phyloP scores from a whole-genome alignment of 768 basidiomycete species.

The Auricularia sp. region DNA sequence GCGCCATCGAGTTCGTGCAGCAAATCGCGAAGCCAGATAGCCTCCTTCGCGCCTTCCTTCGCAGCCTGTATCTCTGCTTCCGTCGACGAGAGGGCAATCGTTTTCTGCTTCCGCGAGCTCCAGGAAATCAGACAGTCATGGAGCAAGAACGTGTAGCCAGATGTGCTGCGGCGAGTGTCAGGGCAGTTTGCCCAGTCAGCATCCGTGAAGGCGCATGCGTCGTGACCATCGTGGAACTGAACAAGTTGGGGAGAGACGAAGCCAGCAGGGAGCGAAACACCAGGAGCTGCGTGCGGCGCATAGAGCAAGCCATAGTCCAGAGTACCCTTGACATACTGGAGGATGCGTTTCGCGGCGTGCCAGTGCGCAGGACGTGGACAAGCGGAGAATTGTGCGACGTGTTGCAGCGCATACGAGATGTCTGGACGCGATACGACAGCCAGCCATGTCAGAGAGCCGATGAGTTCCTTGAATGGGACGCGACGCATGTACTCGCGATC shows the following conservation, averaged over 20 bases:
- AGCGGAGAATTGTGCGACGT: neutral
- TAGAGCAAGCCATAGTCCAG: neutral
- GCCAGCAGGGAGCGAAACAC: too few species aligned
- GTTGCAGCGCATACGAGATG: slow-evolving; percentile 1
- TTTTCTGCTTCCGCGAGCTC: too few species aligned
- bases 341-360: neutral
- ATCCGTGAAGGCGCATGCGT: too few species aligned
- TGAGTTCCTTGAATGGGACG: slow-evolving; percentile 4
- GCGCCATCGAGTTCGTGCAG: neutral
- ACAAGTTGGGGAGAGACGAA: too few species aligned
- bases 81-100: too few species aligned
- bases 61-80: too few species aligned
- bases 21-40: slow-evolving; percentile 2
- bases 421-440: slow-evolving; percentile 1
- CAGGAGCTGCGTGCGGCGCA: neutral
- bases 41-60: too few species aligned
- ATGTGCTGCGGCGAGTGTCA: neutral
- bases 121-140: neutral
- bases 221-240: neutral
- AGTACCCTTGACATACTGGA: slow-evolving; percentile 1
- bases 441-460: slow-evolving; percentile 1
- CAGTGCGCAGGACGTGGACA: neutral
- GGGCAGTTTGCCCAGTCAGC: neutral
- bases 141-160: slow-evolving; percentile 2
- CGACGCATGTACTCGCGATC: neutral